These are phyloP conservation scores for Eucalyptus sideroxylon DNA, from an alignment of 345 rosid species.

Conservation along the genomic window DNA sequence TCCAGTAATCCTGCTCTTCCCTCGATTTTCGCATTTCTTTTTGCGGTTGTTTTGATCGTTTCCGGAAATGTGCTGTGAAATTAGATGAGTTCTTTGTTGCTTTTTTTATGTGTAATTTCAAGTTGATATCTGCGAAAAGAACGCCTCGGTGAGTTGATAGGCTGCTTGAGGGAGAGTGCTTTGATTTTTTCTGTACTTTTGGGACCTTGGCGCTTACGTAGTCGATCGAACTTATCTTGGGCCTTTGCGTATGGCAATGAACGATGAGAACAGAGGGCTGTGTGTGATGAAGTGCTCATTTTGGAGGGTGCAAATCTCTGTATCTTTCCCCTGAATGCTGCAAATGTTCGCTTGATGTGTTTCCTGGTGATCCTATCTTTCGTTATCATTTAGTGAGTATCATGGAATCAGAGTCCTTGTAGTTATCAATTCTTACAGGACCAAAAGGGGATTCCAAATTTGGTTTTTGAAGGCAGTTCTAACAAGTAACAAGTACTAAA, in stretches of 20 bases:
- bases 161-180: background rate
- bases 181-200: background rate
- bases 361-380: background rate
- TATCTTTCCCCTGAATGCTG: background rate
- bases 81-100: background rate
- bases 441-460: background rate
- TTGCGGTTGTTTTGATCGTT: background rate
- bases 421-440: background rate
- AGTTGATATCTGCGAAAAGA: background rate
- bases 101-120: background rate
- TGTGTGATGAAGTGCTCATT: background rate
- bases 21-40: background rate
- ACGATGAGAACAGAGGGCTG: background rate
- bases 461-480: background rate
- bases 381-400: background rate
- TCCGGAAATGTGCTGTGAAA: background rate
- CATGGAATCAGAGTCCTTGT: background rate
- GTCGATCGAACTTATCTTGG: background rate
- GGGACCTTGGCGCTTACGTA: background rate
- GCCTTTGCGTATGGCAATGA: background rate
- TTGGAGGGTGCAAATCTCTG: background rate
- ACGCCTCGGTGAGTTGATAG: background rate
- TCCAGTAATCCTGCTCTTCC: conserved; percentile 29
- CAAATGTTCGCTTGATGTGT: background rate
- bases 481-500: background rate